Evolutionary conservation across 1,284 basidiomycete species (phyloP), one percentile per base, ranked within the genome.

Genomic region (Trichosporon coremiiforme): DNA sequence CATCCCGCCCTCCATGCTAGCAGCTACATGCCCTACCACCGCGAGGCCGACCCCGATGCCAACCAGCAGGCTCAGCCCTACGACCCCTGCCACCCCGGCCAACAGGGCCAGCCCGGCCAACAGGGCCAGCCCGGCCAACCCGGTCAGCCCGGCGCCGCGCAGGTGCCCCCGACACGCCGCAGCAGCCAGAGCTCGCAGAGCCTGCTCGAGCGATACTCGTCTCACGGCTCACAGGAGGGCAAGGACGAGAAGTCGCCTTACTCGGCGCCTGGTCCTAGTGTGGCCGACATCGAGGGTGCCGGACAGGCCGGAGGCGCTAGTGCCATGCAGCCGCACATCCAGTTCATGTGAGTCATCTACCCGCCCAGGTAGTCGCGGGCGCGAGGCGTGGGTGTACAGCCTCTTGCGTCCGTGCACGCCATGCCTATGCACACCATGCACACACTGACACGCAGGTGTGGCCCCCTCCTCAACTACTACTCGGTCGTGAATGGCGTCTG

Each of bases 401-500:
- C 57, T n/a, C 57, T 1, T 6, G 29, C 17, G 57, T 62, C 57
- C 31, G 29, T 31, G 57, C 57, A 62, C 57, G 31, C 29, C 31
- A 33, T 33, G 25, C 25, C 25, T 25, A 25, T 25, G 29, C 55
- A 17, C 62, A 35, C 7, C 9, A 10, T 35, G 33, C 33, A 41
- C 33, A 29, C 4, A 60, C 66, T 66, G 29, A 72, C 67, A 38
- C 4, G 15, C 66, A 83, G 81, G 80, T 85, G 84, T 67, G 95
- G 95, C 1, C 95, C 95, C 12, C 86, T 98, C 53, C 85, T 99
- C 73, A 89, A 91, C 71, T 98, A 96, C 82, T 95, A 98, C 81
- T 97, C 93, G 0, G 89, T 94, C 31, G 85, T 88, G 68, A 83
- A 88, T 55, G 89, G 89, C 15, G 83, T 93, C 35, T 98, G 94